Evolutionary conservation across 139 green algal species (phyloP), one percentile per base, ranked within the genome.

Genomic region (Yamagishiella unicocca): DNA sequence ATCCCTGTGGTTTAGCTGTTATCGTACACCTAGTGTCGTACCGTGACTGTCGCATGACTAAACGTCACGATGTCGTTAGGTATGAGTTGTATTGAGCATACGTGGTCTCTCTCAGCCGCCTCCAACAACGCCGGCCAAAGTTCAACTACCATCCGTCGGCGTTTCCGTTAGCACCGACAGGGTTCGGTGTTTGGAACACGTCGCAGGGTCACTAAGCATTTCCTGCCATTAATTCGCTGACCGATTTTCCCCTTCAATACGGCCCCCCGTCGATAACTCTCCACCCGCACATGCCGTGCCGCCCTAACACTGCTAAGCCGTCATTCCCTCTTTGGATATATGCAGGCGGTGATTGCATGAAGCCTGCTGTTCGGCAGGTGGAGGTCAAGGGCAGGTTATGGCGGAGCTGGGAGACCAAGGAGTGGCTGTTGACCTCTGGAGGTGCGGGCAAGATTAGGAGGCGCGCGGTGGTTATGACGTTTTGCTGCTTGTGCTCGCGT

Each of bases 401-500:
- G 73, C n/a, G 9, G 24, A 81, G n/a, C 42, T 81, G 73, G 73
- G 45, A 66, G 45, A 40, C 73, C 45, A 42, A 43, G 45, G 27
- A 43, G 22, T 81, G 73, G 73, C 24, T 37, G 2, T 7, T 27
- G 19, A 53, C 29, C 38, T 43, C 25, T 0, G 73, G 43, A 66
- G 25, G 45, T 50, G 29, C 29, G 73, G 64, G n/a, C n/a, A n/a
- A n/a, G n/a, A n/a, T n/a, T n/a, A n/a, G n/a, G n/a, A n/a, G n/a
- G n/a, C n/a, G n/a, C n/a, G n/a, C n/a, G n/a, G n/a, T n/a, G n/a
- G n/a, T n/a, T n/a, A n/a, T n/a, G n/a, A n/a, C n/a, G n/a, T n/a
- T n/a, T n/a, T n/a, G n/a, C n/a, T n/a, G n/a, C n/a, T n/a, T n/a
- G n/a, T n/a, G n/a, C n/a, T n/a, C n/a, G n/a, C n/a, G n/a, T n/a